Conservation (phyloP, 225 moss, liverwort and hornwort genomes). For the Marchantia polymorpha region DNA sequence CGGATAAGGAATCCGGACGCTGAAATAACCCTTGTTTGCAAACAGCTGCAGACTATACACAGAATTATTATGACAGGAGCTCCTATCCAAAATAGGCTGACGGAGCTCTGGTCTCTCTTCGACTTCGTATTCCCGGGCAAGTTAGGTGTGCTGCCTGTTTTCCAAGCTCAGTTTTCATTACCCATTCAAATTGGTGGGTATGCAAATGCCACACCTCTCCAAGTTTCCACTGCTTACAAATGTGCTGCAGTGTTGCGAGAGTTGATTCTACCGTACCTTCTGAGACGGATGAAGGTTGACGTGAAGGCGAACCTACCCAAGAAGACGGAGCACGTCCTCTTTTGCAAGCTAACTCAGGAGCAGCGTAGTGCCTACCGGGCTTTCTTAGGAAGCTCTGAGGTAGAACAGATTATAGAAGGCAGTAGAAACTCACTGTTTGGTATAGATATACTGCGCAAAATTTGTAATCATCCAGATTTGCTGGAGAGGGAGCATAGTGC, state of each 20-base stretch:
- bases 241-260: slow-evolving; percentile 97
- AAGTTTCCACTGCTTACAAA: slow-evolving; percentile 94
- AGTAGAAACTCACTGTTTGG: slow-evolving; percentile 78
- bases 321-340: slow-evolving; percentile 94
- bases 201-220: slow-evolving; percentile 88
- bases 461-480: slow-evolving; percentile 95
- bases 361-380: slow-evolving; percentile 88
- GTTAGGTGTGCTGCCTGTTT: slow-evolving; percentile 85
- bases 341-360: slow-evolving; percentile 73
- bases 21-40: slow-evolving; percentile 83
- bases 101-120: slow-evolving; percentile 96
- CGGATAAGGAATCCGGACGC: slow-evolving; percentile 94
- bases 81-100: slow-evolving; percentile 91
- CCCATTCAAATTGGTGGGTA: slow-evolving; percentile 97
- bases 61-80: slow-evolving; percentile 98
- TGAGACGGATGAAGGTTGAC: slow-evolving; percentile 92
- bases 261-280: slow-evolving; percentile 87
- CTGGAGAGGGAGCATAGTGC: slow-evolving; percentile 75
- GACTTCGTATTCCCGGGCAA: slow-evolving; percentile 98
- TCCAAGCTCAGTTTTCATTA: slow-evolving; percentile 83
- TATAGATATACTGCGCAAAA: slow-evolving; percentile 91
- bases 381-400: slow-evolving; percentile 89
- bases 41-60: slow-evolving; percentile 95
- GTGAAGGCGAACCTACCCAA: slow-evolving; percentile 87
- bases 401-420: slow-evolving; percentile 95